phyloP scores from a whole-genome alignment of 1,139 yeast genomes.

The Candida labiduridarum region DNA sequence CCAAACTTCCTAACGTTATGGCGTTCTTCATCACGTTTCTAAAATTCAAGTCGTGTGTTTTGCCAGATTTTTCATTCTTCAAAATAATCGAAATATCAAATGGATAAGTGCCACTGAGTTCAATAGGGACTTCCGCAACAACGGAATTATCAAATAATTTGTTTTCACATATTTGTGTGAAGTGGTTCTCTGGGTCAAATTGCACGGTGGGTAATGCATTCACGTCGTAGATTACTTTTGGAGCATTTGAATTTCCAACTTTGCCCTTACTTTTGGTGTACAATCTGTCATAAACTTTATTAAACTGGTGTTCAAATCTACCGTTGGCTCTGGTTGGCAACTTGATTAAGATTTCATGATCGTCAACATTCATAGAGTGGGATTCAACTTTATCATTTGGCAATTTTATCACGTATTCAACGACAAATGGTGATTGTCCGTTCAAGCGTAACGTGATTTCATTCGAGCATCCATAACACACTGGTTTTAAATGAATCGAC shows the following conservation, averaged over 20 bases:
- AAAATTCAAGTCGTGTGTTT: constrained; percentile 15
- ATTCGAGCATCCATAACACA: constrained; percentile 36
- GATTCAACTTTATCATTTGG: constrained; percentile 56
- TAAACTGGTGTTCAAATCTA: constrained; percentile 59
- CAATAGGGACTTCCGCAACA: constrained; percentile 54
- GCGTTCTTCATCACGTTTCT: constrained; percentile 20
- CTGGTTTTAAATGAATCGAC: constrained; percentile 29
- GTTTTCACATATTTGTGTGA: constrained; percentile 61
- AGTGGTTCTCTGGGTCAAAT: constrained; percentile 50
- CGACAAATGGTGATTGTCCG: constrained; percentile 74
- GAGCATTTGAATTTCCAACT: constrained; percentile 22
- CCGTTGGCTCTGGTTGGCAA: constrained; percentile 52
- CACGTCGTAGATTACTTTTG: constrained; percentile 59
- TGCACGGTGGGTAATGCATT: constrained; percentile 59
- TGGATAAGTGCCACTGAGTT: constrained; percentile 65
- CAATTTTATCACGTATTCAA: constrained; percentile 64
- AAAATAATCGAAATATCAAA: constrained; percentile 57
- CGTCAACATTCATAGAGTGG: constrained; percentile 35
- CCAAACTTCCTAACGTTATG: constrained; percentile 18
- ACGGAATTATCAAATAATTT: constrained; percentile 30
- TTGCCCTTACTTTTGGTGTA: constrained; percentile 54
- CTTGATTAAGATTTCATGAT: constrained; percentile 26
- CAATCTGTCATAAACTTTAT: constrained; percentile 64
- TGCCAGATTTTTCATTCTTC: constrained; percentile 38
- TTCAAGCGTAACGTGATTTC: constrained; percentile 29